A percentile compares a stretch with the other conserved stretches of the same genome.
These are phyloP conservation scores for Mrakia hoshinonis DNA, from an alignment of 768 basidiomycete genomes.

Conservation along the genomic window DNA sequence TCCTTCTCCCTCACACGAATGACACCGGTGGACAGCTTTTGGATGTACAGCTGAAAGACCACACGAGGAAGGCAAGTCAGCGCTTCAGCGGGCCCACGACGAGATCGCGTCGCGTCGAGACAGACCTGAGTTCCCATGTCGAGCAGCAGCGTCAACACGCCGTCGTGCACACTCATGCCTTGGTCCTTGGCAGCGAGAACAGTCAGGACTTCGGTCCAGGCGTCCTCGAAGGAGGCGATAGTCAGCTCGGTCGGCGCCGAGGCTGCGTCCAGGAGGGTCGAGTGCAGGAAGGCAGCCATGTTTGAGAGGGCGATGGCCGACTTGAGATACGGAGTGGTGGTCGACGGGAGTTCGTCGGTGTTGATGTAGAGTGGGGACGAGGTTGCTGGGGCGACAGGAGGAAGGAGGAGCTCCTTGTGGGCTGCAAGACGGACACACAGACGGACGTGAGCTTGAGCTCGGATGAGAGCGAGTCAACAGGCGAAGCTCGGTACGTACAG, in stretches of 20 bases:
- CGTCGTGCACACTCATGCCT: not conserved
- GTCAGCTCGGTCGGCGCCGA: not conserved
- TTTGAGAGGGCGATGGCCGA: not conserved
- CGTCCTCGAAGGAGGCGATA: not conserved
- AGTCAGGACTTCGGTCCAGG: not conserved
- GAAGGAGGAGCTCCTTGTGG: not conserved
- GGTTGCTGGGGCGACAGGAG: not conserved
- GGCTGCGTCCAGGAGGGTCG: not conserved
- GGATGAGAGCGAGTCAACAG: not conserved
- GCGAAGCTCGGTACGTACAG: not conserved
- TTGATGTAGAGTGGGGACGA: not conserved
- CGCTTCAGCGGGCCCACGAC: not conserved
- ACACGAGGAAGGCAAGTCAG: not conserved
- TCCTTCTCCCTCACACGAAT: not conserved
- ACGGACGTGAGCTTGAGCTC: not conserved
- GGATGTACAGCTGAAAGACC: not conserved
- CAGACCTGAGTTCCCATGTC: constrained; percentile 8
- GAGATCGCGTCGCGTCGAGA: not conserved
- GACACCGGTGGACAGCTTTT: not conserved
- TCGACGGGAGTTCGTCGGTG: not conserved
- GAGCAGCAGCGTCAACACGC: not conserved
- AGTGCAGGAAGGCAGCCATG: not conserved
- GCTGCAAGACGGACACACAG: no score
- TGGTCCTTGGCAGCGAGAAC: not conserved
- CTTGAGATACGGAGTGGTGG: not conserved